phyloP scores from a whole-genome alignment of 1,139 yeast genomes.

The Pichia sp. region DNA sequence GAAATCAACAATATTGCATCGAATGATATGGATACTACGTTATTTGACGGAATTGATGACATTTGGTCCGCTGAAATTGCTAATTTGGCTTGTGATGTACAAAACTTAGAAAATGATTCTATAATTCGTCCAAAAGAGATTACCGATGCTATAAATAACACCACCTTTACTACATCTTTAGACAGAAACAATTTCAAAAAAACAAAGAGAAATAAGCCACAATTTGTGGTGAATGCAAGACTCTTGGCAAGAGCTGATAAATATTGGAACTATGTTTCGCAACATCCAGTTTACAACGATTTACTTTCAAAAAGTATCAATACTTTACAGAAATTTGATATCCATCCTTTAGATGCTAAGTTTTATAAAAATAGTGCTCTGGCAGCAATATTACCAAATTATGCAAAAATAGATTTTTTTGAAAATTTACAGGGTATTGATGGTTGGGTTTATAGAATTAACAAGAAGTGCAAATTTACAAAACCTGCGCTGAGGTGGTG shows the following conservation, averaged over 20 bases:
- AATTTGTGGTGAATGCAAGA: background rate
- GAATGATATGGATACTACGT: too few species aligned
- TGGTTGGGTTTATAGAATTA: slow-evolving; percentile 12
- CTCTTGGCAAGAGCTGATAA: background rate
- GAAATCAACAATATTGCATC: too few species aligned
- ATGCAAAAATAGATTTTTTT: slow-evolving; percentile 1
- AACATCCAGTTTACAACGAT: background rate
- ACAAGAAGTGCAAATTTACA: background rate
- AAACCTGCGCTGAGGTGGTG: slow-evolving; percentile 20
- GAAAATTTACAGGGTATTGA: slow-evolving; percentile 5
- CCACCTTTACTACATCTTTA: too few species aligned
- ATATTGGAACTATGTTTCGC: background rate
- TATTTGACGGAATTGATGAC: too few species aligned
- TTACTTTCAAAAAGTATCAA: background rate
- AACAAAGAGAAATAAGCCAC: background rate
- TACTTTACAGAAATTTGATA: background rate
- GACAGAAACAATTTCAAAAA: too few species aligned
- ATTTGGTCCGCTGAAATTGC: too few species aligned
- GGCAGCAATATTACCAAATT: slow-evolving; percentile 10
- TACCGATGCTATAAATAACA: too few species aligned
- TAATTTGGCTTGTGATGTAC: too few species aligned
- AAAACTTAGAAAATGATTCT: too few species aligned
- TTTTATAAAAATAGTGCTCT: slow-evolving; percentile 1
- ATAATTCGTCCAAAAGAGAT: too few species aligned
- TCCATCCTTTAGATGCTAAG: background rate